Base-by-base conservation (phyloP, 768 basidiomycete genomes). In the Neoboletus brunneissimus region DNA sequence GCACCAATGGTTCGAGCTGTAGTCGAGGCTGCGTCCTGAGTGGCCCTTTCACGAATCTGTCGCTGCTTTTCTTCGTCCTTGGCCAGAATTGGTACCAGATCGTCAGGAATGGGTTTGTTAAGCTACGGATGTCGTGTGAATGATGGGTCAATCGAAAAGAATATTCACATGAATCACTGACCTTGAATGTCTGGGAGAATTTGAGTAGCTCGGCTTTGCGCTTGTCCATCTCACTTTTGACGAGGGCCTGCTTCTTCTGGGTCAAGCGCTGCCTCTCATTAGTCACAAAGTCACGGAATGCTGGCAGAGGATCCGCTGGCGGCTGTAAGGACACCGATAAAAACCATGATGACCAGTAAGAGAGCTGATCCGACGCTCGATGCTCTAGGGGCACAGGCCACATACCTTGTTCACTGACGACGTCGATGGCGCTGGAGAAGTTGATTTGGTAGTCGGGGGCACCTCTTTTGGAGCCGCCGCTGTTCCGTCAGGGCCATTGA, bases 141-240 rank as follows among this genome's bases (percentile, higher is more conserved):
- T 48, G 13, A 48, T 22, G 15, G 9, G 20, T 22, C 43, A 2
- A 55, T 48, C 15, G 32, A 37, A 27, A 7, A 20, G 20, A 48
- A 34, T 51, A 18, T 23, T 42, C 2, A 23, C 18, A 5, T 29
- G n/a, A 45, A 57, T 50, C 20, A 63, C 79, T 45, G 45, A 94
- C 95, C 84, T 97, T 96, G 86, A 99, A 99, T 63, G 75, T 88
- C 72, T 91, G 82, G 61, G 92, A 93, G 74, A 98, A 99, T 73
- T 90, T 91, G 70, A 94, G 82, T 37, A 98, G 78, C 42, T 98
- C 96, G 11, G 93, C 89, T 78, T 97, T 85, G 59, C 91, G 86
- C 68, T 91, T 91, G 72, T 98, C 94, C 85, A 95, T 91, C 70
- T 98, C 95, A 66, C 81, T 89, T 81, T 94, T 95, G 49, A 86